Evolutionary conservation across 108 stramenopile genomes (phyloP).

Genomic region (Mediolabrus comicus): DNA sequence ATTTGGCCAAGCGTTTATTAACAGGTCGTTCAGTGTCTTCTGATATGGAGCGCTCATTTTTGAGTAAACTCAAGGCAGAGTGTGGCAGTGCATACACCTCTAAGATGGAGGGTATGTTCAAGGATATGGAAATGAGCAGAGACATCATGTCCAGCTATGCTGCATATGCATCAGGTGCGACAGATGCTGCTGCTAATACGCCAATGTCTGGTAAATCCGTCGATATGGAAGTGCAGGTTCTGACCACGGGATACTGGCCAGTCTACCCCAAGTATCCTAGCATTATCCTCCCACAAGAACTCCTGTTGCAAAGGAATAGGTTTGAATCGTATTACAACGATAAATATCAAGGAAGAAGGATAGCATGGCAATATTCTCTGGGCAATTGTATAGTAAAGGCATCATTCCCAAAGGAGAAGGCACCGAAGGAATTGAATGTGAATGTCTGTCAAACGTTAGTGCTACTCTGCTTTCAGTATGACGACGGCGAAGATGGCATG

Average conservation of each 20-base stretch:
- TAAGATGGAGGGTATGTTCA: conserved; percentile 99
- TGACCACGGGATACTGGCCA: conserved; percentile 98
- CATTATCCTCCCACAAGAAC: conserved; percentile 61
- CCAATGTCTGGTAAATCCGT: conserved; percentile 22
- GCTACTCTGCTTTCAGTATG: conserved; percentile 84
- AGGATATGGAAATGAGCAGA: conserved; percentile 92
- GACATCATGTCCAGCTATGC: conserved; percentile 91
- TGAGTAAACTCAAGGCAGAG: conserved; percentile 95
- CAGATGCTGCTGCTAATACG: conserved; percentile 9
- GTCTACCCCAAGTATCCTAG: conserved; percentile 78
- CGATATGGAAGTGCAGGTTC: conserved; percentile 89
- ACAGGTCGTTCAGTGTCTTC: conserved; percentile 79
- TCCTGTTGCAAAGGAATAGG: conserved; percentile 53
- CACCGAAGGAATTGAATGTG: conserved; percentile 76
- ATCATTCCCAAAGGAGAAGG: conserved; percentile 33
- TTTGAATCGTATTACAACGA: conserved; percentile 85
- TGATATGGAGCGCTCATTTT: conserved; percentile 90
- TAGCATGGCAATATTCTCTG: conserved; percentile 94
- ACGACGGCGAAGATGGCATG: conserved; percentile 25
- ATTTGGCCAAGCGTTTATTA: conserved; percentile 94
- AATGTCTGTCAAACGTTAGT: conserved; percentile 92
- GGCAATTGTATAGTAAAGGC: conserved; percentile 83
- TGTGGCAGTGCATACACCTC: conserved; percentile 97
- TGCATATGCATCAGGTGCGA: conserved; percentile 35
- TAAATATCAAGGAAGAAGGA: conserved; percentile 93